Percentiles rank a stretch among this genome's conserved stretches.
These are phyloP conservation scores for Ettlia oleoabundans DNA, from an alignment of 139 green algal genomes.

Conservation along the genomic window DNA sequence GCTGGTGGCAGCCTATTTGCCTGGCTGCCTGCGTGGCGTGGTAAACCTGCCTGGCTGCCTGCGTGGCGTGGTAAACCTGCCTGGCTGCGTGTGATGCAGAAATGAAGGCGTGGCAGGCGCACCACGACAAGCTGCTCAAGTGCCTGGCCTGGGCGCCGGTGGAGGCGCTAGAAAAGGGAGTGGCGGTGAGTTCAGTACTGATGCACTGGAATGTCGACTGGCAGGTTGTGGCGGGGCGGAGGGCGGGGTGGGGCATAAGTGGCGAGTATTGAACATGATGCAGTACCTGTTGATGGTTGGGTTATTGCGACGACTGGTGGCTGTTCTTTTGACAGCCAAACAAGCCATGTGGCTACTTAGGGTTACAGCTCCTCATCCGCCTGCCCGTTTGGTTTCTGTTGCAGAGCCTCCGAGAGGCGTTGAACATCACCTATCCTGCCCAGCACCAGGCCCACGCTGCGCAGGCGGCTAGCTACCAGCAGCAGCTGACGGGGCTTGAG, in stretches of 20 bases:
- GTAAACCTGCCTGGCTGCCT: background rate
- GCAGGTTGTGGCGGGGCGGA: too few relatives aligned
- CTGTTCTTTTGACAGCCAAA: too few relatives aligned
- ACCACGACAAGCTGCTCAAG: background rate
- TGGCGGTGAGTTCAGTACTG: conserved; percentile 3
- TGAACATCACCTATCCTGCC: background rate
- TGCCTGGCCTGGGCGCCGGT: background rate
- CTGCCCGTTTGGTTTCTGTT: background rate
- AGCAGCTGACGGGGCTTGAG: background rate
- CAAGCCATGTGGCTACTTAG: too few relatives aligned
- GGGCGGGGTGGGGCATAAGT: too few relatives aligned
- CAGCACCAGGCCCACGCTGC: background rate
- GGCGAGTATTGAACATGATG: too few relatives aligned
- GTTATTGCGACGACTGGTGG: too few relatives aligned
- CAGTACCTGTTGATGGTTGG: too few relatives aligned
- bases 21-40: too few relatives aligned
- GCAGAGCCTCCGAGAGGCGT: background rate
- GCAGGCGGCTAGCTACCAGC: background rate
- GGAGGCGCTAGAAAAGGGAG: background rate
- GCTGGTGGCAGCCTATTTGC: too few relatives aligned
- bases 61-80: background rate
- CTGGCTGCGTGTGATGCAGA: background rate
- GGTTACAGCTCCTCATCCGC: too few relatives aligned
- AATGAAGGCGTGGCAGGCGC: background rate
- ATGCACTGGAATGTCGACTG: too few relatives aligned